Base-by-base conservation (phyloP, 352 stramenopile genomes). In the Phytopythium vexans region DNA sequence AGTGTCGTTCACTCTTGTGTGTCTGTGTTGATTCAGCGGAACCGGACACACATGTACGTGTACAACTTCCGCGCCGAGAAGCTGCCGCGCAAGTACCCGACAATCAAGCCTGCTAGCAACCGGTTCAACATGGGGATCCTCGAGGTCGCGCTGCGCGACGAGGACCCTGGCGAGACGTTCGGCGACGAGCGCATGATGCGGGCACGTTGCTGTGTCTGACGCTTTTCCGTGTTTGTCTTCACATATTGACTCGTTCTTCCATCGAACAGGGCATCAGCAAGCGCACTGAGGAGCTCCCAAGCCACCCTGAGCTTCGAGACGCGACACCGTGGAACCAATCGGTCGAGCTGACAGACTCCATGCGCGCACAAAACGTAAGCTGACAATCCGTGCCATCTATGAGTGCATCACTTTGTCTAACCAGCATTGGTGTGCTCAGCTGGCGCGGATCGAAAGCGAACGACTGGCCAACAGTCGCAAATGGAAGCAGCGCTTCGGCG, bases 51-150 rank as follows among this genome's bases (percentile, higher is more conserved):
- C 62, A 89, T 95, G 79, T 94, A 89, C 52, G 62, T 67, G 46
- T 93, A 95, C 78, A 94, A 93, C 59, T 90, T 81, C 39, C 80
- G 86, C 11, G 86, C 86, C 47, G 83, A 95, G 64, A 88, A 88
- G 51, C 60, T 95, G 9, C 86, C 86, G 7, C 81, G 76, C 44
- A 94, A 94, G 47, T 87, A 86, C 35, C 78, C 78, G 16, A 87
- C 75, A 33, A 44, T 81, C 49, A 82, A 89, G 43, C 69, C 81
- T 6, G 89, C 85, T 51, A 62, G 73, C 3, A 90, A 89, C 46
- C 75, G 77, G 54, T 95, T 94, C 61, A 93, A 91, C 56, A 85
- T 66, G 35, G 82, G 81, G 12, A 86, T 91, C 40, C 55, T 95
- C 35, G 68, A 89, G 49, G 81, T 88, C n/a, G 62, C 66, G 14